Evolutionary conservation across 306 rosid genomes (phyloP), one percentile per base, ranked within the genome.

Genomic region (Herpetospermum pedunculosum): DNA sequence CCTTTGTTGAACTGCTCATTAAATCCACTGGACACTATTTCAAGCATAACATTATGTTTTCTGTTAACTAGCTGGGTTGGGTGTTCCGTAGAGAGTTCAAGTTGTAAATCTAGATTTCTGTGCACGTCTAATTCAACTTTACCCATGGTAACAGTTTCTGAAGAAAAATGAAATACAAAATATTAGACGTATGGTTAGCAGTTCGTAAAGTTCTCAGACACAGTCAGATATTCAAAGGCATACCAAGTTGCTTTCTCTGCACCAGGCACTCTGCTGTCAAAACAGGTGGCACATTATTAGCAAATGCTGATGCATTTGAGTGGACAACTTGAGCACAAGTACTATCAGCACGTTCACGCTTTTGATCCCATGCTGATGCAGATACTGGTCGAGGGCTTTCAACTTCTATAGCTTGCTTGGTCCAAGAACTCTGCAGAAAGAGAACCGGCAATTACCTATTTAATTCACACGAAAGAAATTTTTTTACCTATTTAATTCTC

Each of bases 391-490:
- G 80, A n/a, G 92, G 89, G 81, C 96, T 88, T 76, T 92, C 96
- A 75, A 88, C 92, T 80, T 90, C 98, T 60, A 87, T 84, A 65
- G 89, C 91, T 76, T 80, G 89, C 78, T 88, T 90, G 38, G 96
- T 90, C 98, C 98, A 92, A 62, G 98, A 90, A 82, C 96, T 85
- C 98, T 92, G 85, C 77, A 87, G 57, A 81, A 81, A 60, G 74
- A 83, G 68, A 76, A 40, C 43, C 62, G 70, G 62, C 59, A 63
- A 80, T 55, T 68, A 75, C 13, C 12, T 11, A 21, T 13, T 12
- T 32, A 32, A 50, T 50, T 2, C 55, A 47, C 52, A 47, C 4
- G 15, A 9, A 47, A 10, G 52, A 47, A 47, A 30, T 2, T 30
- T 30, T n/a, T n/a, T n/a, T n/a, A n/a, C n/a, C n/a, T n/a, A n/a